Evolutionary conservation across 805 yeast species (phyloP), one percentile per base, ranked within the genome.

Genomic region (Wickerhamiella vanderwaltii): DNA sequence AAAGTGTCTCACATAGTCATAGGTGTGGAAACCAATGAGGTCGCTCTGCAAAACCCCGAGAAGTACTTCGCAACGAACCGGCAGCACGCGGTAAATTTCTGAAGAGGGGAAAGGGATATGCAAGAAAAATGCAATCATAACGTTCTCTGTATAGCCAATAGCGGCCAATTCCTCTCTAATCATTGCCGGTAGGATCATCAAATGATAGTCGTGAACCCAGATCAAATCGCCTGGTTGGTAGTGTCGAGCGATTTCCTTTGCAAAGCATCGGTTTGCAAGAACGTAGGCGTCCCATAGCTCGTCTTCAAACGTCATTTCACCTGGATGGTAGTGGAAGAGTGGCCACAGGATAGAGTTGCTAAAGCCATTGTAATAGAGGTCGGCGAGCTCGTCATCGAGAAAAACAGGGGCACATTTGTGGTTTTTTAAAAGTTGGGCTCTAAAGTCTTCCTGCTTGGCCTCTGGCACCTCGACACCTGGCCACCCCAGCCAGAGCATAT

Each of bases 51-150:
- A 66, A 2, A 91, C 94, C 43, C 99, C 99, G 47, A 73, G 74
- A 52, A 91, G 65, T 39, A 91, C 85, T 60, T 93, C 97, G 51
- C 79, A 76, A 62, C 99, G 72, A 12, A 93, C 98, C 0, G 99
- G 98, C 52, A 91, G 67, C 43, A 93, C 87, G 57, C 99, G 70
- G 65, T 91, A 91, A 47, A 91, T 88, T 58, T 91, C 99, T 43
- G 93, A 79, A 9, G 95, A 82, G 11, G 99, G 99, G 73, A 91
- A 91, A 1, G 99, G 98, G 0, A 97, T 93, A 58, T 91, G 99
- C 49, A 91, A 66, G 63, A 91, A 91, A 65, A 86, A 93, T 1
- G 98, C 99, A 29, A 91, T 66, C 50, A 80, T 73, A 33, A 87
- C 77, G 35, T 64, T 58, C 22, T 68, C 57, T 13, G 61, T 60